Base-by-base conservation (phyloP, 257 asterid genomes). In the Gentiana macrophylla region DNA sequence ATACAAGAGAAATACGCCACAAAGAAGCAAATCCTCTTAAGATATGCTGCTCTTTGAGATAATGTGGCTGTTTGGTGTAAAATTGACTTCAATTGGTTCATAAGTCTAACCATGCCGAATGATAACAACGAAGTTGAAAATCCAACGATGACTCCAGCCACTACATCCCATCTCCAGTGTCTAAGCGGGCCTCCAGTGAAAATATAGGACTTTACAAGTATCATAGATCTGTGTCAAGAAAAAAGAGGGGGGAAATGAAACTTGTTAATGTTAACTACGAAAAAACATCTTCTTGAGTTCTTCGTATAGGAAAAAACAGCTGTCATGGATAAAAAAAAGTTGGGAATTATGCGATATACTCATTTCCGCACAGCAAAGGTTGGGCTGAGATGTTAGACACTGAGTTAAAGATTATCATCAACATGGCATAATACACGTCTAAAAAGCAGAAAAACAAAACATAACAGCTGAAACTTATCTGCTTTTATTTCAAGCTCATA, bases 101-200 rank as follows among this genome's bases (percentile, higher is more conserved):
- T 15, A 58, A 84, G 35, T 43, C 79, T 74, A 55, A 80, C 53
- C 56, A 83, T 52, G 70, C 69, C 54, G 13, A 83, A 35, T 10
- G 87, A 67, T 47, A 83, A 45, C 50, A 84, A 68, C 64, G 98
- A 71, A 41, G 84, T 78, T 12, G 67, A 56, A 56, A 87, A 76
- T 49, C 96, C 96, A 49, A 84, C 59, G 34, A 78, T 3, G 46
- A 72, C 70, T 66, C 98, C 96, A 15, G 78, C 79, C 41, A 84
- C 62, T 35, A 74, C 61, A 55, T 83, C 98, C 88, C 91, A 87
- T 79, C 88, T 81, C 96, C 92, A 81, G 52, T 15, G 69, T 59
- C 66, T 56, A 41, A 72, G 3, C 38, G 79, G 64, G 55, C 59
- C 58, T 79, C 70, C 57, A 60, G 59, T 72, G 36, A 66, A 75